Evolutionary conservation across 306 rosid genomes (phyloP).

Genomic region (Alnus rubra): DNA sequence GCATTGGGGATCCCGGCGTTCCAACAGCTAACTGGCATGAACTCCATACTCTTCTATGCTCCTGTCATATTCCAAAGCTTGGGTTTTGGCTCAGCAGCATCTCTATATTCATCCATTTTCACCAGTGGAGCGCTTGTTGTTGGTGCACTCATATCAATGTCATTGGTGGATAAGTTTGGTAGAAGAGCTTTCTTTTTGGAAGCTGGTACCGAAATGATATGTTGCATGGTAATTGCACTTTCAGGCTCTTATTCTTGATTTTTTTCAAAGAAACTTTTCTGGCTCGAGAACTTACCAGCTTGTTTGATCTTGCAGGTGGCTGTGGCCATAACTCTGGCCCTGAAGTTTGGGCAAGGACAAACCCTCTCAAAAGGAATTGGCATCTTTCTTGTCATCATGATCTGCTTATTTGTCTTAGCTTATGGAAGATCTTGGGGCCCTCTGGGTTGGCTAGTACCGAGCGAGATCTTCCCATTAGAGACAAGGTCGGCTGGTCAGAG

Average conservation of each 20-base stretch:
- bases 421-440: constrained; percentile 99
- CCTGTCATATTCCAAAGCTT: constrained; percentile 95
- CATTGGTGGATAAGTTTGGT: constrained; percentile 79
- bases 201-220: constrained; percentile 94
- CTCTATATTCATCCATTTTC: constrained; percentile 73
- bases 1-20: constrained; percentile 94
- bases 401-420: constrained; percentile 83
- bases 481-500: constrained; percentile 96
- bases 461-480: constrained; percentile 93
- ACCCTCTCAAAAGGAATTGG: constrained; percentile 63
- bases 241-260: neutral
- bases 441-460: constrained; percentile 92
- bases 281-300: neutral
- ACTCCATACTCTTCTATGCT: constrained; percentile 95
- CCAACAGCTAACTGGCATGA: constrained; percentile 95
- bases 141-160: constrained; percentile 85
- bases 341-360: constrained; percentile 75
- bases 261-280: constrained; percentile 1
- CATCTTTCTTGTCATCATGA: constrained; percentile 63
- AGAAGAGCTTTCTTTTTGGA: constrained; percentile 89
- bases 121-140: constrained; percentile 81
- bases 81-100: constrained; percentile 84
- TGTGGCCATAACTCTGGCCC: constrained; percentile 62
- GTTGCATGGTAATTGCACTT: constrained; percentile 63
- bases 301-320: constrained; percentile 51